Conservation (phyloP, 352 stramenopile genomes). For the Phytopythium boreale region DNA sequence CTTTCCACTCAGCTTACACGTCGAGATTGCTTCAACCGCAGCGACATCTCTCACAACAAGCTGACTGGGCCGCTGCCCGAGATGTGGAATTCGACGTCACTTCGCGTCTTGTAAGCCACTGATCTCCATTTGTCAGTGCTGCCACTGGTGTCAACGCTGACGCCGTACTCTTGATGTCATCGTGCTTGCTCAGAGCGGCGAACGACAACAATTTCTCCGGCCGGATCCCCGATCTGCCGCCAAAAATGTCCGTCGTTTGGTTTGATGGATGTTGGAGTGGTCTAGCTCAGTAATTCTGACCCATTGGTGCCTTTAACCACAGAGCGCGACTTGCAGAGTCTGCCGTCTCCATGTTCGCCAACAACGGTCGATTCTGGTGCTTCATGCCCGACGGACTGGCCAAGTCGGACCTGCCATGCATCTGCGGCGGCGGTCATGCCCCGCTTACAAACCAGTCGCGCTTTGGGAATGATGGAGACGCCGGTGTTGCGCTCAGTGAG, state of each 20-base stretch:
- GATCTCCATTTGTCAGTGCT: not conserved
- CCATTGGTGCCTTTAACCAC: conserved; percentile 12
- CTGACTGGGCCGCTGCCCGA: conserved; percentile 35
- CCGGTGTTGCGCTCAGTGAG: not conserved
- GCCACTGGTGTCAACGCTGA: not conserved
- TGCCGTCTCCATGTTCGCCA: not conserved
- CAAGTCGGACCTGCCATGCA: conserved; percentile 19
- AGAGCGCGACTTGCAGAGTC: not conserved
- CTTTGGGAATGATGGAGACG: not conserved
- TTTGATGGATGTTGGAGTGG: not conserved
- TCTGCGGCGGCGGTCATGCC: conserved; percentile 26
- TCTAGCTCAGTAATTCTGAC: not conserved
- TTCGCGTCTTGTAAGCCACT: conserved; percentile 48
- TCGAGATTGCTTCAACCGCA: conserved; percentile 10
- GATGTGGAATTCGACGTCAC: conserved; percentile 40
- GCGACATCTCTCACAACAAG: conserved; percentile 47
- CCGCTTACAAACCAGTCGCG: not conserved
- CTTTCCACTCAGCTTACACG: not conserved
- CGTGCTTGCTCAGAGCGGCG: conserved; percentile 21
- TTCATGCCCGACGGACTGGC: conserved; percentile 5
- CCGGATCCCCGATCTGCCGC: conserved; percentile 21
- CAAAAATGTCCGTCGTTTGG: conserved; percentile 21
- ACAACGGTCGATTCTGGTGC: not conserved
- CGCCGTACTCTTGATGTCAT: not conserved
- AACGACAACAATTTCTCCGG: conserved; percentile 29